A percentile compares a stretch with the other conserved stretches of the same genome.
phyloP scores from a whole-genome alignment of 345 rosid genomes.

The Barbarea vulgaris region DNA sequence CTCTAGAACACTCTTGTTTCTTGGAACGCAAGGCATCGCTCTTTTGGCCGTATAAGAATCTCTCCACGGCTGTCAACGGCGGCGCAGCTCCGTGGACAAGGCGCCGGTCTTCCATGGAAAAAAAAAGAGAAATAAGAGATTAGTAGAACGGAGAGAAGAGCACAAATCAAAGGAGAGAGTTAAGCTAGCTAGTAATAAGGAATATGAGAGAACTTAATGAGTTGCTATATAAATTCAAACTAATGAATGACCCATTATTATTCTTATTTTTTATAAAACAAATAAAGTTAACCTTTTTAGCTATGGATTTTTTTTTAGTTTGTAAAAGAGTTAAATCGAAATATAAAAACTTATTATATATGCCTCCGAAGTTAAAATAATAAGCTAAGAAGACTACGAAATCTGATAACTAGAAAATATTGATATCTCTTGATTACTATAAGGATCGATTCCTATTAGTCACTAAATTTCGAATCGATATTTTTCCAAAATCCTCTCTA shows the following conservation, averaged over 20 bases:
- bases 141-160: conserved; percentile 31
- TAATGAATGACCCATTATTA: conserved; percentile 38
- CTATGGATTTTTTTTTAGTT: neutral
- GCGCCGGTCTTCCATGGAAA: conserved; percentile 39
- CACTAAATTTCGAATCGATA: conserved; percentile 24
- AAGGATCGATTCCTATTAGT: conserved; percentile 17
- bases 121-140: neutral
- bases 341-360: neutral
- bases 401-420: conserved; percentile 19
- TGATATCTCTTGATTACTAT: conserved; percentile 24
- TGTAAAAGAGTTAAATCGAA: neutral
- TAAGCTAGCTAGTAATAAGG: conserved; percentile 26
- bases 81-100: conserved; percentile 46
- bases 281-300: conserved; percentile 6
- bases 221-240: conserved; percentile 33
- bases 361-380: neutral
- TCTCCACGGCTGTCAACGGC: conserved; percentile 80
- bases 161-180: conserved; percentile 32
- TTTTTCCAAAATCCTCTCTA: neutral
- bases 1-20: conserved; percentile 35
- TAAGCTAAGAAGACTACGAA: conserved; percentile 14
- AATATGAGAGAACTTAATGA: conserved; percentile 24
- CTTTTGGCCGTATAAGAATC: conserved; percentile 66
- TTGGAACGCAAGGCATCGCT: conserved; percentile 25
- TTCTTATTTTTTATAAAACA: neutral